Conservation (phyloP, 1,284 basidiomycete species). For the Ganoderma lucidum region DNA sequence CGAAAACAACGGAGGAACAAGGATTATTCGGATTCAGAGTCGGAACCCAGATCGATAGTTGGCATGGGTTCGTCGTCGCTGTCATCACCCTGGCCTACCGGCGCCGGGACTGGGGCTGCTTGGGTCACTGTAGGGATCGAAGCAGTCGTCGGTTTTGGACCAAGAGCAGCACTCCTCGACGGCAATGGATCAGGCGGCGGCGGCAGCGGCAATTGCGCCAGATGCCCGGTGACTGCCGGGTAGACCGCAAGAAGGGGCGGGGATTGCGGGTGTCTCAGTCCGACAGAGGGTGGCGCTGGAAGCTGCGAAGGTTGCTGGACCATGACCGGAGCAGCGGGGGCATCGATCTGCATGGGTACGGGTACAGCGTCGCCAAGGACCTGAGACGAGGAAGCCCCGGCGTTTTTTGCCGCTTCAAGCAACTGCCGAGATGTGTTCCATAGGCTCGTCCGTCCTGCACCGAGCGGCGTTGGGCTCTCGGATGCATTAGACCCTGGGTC, state of each 20-base stretch:
- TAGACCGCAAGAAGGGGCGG: neutral
- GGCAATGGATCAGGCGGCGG: conserved; percentile 32
- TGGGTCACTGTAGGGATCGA: conserved; percentile 12
- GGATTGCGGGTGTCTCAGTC: conserved; percentile 3
- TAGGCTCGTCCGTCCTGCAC: conserved; percentile 8
- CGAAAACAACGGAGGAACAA: conserved; percentile 4
- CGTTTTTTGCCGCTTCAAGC: conserved; percentile 13
- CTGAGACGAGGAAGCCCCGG: conserved; percentile 12
- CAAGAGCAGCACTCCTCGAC: conserved; percentile 19
- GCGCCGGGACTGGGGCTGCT: conserved; percentile 33
- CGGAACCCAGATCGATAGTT: conserved; percentile 58
- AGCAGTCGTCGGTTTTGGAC: conserved; percentile 19
- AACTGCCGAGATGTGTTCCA: neutral
- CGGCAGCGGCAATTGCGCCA: conserved; percentile 17
- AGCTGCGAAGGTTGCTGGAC: neutral
- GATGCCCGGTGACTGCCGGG: neutral
- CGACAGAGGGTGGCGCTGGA: conserved; percentile 4
- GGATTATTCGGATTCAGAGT: conserved; percentile 46
- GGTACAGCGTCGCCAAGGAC: conserved; percentile 4
- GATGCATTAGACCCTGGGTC: conserved; percentile 11
- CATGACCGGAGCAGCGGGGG: conserved; percentile 5
- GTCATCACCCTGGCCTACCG: conserved; percentile 35
- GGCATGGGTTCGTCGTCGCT: conserved; percentile 64
- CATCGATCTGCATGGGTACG: conserved; percentile 27
- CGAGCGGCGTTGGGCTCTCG: conserved; percentile 15